Conservation (phyloP, 208 protist genomes). For the Jaenimonas drosophilae region DNA sequence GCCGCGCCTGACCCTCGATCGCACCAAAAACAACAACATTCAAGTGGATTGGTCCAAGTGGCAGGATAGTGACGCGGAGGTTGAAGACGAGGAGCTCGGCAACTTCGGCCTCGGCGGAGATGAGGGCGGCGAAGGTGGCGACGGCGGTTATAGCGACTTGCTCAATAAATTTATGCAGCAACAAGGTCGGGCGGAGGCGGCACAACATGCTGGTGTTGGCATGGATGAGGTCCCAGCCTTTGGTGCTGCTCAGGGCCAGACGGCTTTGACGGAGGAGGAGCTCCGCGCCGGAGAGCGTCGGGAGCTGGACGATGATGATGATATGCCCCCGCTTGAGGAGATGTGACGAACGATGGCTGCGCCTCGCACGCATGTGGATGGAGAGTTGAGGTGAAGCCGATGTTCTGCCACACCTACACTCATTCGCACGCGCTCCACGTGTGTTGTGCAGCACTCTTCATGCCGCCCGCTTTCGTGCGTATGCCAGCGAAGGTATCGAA, state of each 20-base stretch:
- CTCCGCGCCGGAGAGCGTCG: slow-evolving; percentile 4
- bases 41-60: slow-evolving; percentile 81
- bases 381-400: no score
- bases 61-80: slow-evolving; percentile 68
- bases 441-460: no score
- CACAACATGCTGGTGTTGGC: neutral
- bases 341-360: no score
- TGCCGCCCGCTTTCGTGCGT: no score
- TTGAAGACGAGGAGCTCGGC: slow-evolving; percentile 10
- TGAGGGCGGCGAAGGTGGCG: slow-evolving; percentile 16
- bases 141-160: slow-evolving; percentile 14
- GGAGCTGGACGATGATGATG: slow-evolving; percentile 19
- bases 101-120: slow-evolving; percentile 12
- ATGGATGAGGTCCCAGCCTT: neutral
- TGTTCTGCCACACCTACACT: no score
- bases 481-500: no score
- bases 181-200: neutral
- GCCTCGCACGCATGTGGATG: no score
- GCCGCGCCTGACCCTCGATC: slow-evolving; percentile 64
- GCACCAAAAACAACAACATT: slow-evolving; percentile 55
- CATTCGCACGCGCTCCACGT: no score
- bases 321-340: slow-evolving; percentile 21
- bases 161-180: no score
- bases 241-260: neutral
- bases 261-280: neutral